Evolutionary conservation across 2,329 filamentous ascomycete species (phyloP).

Genomic region (Curvularia sp.): DNA sequence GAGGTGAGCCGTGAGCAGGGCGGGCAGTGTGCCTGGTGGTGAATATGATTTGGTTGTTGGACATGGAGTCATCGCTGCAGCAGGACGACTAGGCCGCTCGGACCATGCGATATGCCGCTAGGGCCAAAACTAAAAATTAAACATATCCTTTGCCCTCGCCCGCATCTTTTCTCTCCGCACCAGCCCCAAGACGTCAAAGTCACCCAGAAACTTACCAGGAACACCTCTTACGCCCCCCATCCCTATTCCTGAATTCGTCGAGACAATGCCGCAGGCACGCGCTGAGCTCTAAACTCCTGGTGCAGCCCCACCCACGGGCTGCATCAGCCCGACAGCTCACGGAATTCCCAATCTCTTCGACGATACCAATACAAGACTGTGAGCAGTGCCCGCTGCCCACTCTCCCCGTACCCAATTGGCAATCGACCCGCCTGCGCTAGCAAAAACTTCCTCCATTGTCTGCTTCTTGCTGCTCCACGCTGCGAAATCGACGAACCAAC

Average conservation of each 20-base stretch:
- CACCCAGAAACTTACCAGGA: constrained; percentile 40
- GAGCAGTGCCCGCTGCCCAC: constrained; percentile 44
- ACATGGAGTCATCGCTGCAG: constrained; percentile 33
- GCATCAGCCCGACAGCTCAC: constrained; percentile 79
- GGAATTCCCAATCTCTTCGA: constrained; percentile 66
- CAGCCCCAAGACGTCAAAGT: constrained; percentile 52
- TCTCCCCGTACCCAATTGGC: constrained; percentile 42
- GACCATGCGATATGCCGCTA: constrained; percentile 31
- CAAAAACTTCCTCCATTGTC: constrained; percentile 43
- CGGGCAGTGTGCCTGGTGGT: constrained; percentile 7
- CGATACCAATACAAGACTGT: constrained; percentile 49
- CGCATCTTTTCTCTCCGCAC: constrained; percentile 43
- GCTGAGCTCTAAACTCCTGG: constrained; percentile 73
- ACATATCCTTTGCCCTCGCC: constrained; percentile 35
- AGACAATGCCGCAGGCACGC: constrained; percentile 57
- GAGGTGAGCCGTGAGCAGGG: background rate
- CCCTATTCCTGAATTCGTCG: constrained; percentile 50
- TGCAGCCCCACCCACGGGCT: constrained; percentile 25
- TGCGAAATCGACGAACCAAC: constrained; percentile 44
- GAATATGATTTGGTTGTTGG: constrained; percentile 19
- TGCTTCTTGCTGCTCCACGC: constrained; percentile 37
- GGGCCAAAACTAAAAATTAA: constrained; percentile 35
- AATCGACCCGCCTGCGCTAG: constrained; percentile 43
- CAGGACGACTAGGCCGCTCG: constrained; percentile 22
- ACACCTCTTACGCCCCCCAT: constrained; percentile 29